Evolutionary conservation across 768 basidiomycete genomes (phyloP).

Genomic region (Serpula lacrymans): DNA sequence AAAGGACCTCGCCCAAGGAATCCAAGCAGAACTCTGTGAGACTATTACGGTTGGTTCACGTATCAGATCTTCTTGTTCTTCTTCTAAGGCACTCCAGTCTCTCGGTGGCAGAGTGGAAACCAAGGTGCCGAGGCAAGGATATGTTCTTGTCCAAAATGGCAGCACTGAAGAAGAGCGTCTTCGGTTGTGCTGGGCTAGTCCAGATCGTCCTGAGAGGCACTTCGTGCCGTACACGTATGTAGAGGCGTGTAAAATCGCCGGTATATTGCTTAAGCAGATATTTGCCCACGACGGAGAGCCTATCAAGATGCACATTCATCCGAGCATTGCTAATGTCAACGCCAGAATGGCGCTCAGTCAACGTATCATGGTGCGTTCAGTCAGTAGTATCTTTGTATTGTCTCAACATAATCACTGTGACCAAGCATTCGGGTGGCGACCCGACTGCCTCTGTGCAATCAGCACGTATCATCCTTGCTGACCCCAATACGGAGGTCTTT

Average conservation of each 20-base stretch:
- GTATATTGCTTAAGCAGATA: constrained; percentile 71
- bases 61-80: constrained; percentile 7
- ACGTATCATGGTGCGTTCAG: constrained; percentile 59
- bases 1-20: constrained; percentile 66
- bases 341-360: constrained; percentile 62
- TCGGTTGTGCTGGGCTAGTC: constrained; percentile 65
- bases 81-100: constrained; percentile 37
- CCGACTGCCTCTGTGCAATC: constrained; percentile 66
- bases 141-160: constrained; percentile 64
- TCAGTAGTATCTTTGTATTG: constrained; percentile 1
- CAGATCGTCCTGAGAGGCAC: constrained; percentile 68
- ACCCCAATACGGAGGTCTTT: constrained; percentile 76
- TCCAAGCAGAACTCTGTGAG: constrained; percentile 70
- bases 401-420: constrained; percentile 1
- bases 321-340: constrained; percentile 76
- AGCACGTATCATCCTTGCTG: constrained; percentile 75
- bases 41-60: constrained; percentile 58
- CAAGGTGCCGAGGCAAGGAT: constrained; percentile 77
- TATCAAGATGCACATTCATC: constrained; percentile 76
- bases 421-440: constrained; percentile 78
- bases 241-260: constrained; percentile 80
- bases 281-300: constrained; percentile 64
- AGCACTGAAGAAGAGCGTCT: constrained; percentile 74
- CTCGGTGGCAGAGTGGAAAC: constrained; percentile 74
- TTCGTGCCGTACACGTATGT: constrained; percentile 82